Evolutionary conservation across 306 rosid species (phyloP).

Genomic region (Myrica gale): DNA sequence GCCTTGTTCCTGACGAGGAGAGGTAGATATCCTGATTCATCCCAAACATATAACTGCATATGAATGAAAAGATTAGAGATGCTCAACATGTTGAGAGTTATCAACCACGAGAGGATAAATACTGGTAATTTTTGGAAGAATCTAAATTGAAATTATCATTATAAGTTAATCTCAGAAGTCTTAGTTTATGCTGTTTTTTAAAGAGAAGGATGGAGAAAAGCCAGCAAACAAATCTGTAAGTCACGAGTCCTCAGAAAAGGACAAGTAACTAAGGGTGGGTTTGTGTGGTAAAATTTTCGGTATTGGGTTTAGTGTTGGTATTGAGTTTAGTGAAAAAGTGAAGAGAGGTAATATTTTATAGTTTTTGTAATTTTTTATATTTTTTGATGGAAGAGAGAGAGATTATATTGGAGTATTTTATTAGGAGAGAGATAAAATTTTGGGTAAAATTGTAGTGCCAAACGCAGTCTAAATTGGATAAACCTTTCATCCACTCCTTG

Average conservation of each 20-base stretch:
- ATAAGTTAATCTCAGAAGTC: neutral
- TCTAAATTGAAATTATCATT: neutral
- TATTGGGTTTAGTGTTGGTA: too few species aligned
- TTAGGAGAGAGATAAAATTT: too few species aligned
- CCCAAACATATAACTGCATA: constrained; percentile 73
- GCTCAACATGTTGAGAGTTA: neutral
- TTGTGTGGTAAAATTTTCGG: too few species aligned
- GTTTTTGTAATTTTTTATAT: too few species aligned
- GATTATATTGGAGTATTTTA: too few species aligned
- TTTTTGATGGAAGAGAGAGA: too few species aligned
- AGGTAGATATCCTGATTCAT: constrained; percentile 62
- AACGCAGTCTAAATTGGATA: neutral
- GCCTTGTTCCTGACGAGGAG: constrained; percentile 68
- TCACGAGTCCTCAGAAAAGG: neutral
- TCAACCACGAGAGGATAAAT: neutral
- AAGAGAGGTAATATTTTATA: too few species aligned
- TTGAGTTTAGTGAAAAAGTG: too few species aligned
- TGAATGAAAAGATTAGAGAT: constrained; percentile 19
- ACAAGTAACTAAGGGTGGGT: too few species aligned
- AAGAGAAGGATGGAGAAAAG: neutral
- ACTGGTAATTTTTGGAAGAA: neutral
- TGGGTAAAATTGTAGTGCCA: too few species aligned
- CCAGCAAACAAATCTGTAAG: neutral
- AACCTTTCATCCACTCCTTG: neutral
- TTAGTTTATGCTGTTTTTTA: neutral